phyloP scores from a whole-genome alignment of 2,329 filamentous ascomycete genomes.

The Aspergillus persii region DNA sequence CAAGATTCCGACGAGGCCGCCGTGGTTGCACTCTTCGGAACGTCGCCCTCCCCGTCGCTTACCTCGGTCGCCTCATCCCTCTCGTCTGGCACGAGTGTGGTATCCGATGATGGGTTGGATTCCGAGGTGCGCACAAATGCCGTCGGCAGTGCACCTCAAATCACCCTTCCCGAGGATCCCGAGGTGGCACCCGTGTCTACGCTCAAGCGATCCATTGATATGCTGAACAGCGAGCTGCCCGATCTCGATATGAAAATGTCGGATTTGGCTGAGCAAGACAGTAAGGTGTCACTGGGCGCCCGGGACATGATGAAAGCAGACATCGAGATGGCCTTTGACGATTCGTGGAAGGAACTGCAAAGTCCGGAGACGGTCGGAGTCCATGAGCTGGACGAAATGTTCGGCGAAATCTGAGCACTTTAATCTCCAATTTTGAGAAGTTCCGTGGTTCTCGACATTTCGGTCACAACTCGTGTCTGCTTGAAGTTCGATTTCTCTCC shows the following conservation, averaged over 20 bases:
- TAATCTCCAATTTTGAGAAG: slow-evolving; percentile 7
- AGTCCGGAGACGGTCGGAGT: slow-evolving; percentile 88
- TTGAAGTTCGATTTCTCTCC: slow-evolving; percentile 6
- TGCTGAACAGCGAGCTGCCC: slow-evolving; percentile 38
- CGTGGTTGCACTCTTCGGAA: slow-evolving; percentile 38
- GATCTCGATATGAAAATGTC: slow-evolving; percentile 39
- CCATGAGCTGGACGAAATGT: slow-evolving; percentile 85
- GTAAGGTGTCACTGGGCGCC: slow-evolving; percentile 46
- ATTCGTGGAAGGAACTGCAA: slow-evolving; percentile 60
- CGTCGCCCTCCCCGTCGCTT: slow-evolving; percentile 43
- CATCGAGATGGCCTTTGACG: slow-evolving; percentile 39
- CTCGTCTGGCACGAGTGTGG: slow-evolving; percentile 42
- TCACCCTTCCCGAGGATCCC: slow-evolving; percentile 31
- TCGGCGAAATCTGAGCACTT: slow-evolving; percentile 65
- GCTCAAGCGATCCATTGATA: slow-evolving; percentile 40
- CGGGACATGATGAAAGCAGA: slow-evolving; percentile 27
- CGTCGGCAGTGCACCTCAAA: slow-evolving; percentile 26
- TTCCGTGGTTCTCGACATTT: background rate
- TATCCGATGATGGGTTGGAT: slow-evolving; percentile 32
- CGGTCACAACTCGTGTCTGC: background rate
- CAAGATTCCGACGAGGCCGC: slow-evolving; percentile 35
- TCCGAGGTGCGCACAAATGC: slow-evolving; percentile 21
- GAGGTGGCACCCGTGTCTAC: slow-evolving; percentile 29
- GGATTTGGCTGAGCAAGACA: slow-evolving; percentile 31
- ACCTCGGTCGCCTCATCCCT: slow-evolving; percentile 41